phyloP scores from a whole-genome alignment of 2,329 filamentous ascomycete species.

The Simplicillium sp. region DNA sequence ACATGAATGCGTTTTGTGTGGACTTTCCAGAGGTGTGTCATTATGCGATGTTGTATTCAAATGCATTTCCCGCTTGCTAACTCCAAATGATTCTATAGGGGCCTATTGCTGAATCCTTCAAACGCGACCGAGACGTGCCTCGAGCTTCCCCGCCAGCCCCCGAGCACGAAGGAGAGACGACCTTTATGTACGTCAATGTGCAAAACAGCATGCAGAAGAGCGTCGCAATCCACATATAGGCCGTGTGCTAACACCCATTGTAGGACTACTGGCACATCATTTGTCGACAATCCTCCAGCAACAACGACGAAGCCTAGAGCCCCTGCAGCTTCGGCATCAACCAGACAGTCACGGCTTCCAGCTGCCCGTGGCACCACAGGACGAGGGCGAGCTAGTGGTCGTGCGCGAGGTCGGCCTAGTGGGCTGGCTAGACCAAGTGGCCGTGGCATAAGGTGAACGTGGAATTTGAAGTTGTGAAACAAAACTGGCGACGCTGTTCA shows the following conservation, averaged over 20 bases:
- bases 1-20: slow-evolving; percentile 98
- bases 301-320: slow-evolving; percentile 39
- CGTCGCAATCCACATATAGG: background rate
- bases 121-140: slow-evolving; percentile 49
- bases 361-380: slow-evolving; percentile 30
- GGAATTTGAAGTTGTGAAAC: background rate
- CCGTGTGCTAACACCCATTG: slow-evolving; percentile 11
- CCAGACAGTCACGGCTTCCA: slow-evolving; percentile 37
- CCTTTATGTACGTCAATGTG: slow-evolving; percentile 59
- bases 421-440: slow-evolving; percentile 36
- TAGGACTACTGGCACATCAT: slow-evolving; percentile 85
- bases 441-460: slow-evolving; percentile 32
- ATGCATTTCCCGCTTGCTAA: slow-evolving; percentile 1
- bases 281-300: slow-evolving; percentile 72
- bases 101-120: slow-evolving; percentile 76
- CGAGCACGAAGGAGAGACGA: slow-evolving; percentile 58
- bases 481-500: background rate
- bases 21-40: slow-evolving; percentile 79
- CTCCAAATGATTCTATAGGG: slow-evolving; percentile 39
- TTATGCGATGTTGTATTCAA: slow-evolving; percentile 3
- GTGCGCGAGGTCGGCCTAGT: slow-evolving; percentile 28
- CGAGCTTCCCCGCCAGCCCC: slow-evolving; percentile 20
- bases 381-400: slow-evolving; percentile 16
- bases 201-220: background rate
- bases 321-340: slow-evolving; percentile 32